Base-by-base conservation (phyloP, 2,329 filamentous ascomycete species). In the Fusarium nurragi region DNA sequence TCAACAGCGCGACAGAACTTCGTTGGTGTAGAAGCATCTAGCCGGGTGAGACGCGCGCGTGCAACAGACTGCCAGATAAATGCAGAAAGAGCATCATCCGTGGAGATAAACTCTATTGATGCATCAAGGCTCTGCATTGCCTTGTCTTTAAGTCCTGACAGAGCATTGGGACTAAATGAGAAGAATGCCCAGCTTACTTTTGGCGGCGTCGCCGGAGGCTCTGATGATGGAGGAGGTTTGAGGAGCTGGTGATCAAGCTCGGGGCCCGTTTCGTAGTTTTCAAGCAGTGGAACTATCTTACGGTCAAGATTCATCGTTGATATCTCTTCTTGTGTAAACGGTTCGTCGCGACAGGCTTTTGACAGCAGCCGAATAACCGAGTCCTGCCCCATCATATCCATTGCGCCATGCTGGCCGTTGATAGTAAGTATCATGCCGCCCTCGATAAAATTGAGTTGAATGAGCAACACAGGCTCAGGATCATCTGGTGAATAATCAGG, bases 41-140 rank as follows among this genome's bases (percentile, higher is more conserved):
- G 57, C 2, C 80, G 78, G 0, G 73, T 58, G 1, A 76, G 66
- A 14, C 84, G 79, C 0, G 76, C 78, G 26, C 79, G 79, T 0
- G 74, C 72, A 11, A 83, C 65, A 0, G 75, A 76, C 58, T 82
- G 77, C 81, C 82, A 87, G 52, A 86, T 73, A 43, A 86, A 80
- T 1, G 83, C 82, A 4, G 73, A 81, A 14, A 87, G 71, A 4
- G 79, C 76, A 65, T 88, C 85, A 53, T 88, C 84, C 1, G 83
- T 86, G 2, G 84, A 84, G 21, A 86, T 69, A 60, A 77, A 85
- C 3, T 36, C 43, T 0, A 51, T 43, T 0, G 41, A 21, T 1
- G 13, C n/a, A 4, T 60, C 46, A 1, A 63, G 22, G 5, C 66
- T 61, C 51, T 66, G 39, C 8, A 70, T 70, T 5, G 81, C 80